phyloP scores from a whole-genome alignment of 345 rosid species.

The Chamaenerion angustifolium region DNA sequence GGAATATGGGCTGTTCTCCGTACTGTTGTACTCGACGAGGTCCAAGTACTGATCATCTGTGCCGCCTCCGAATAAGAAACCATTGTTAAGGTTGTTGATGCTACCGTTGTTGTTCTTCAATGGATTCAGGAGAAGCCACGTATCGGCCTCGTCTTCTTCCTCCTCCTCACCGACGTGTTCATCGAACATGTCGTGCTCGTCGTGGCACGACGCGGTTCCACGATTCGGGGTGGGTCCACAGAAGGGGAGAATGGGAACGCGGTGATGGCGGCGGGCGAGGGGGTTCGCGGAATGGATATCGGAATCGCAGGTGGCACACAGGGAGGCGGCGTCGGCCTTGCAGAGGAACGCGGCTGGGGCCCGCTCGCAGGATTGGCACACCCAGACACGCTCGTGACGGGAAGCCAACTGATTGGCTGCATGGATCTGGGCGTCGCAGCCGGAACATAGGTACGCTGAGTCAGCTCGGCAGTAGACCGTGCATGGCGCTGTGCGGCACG shows the following conservation, averaged over 20 bases:
- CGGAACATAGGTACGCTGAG: slow-evolving; percentile 52
- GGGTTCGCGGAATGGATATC: slow-evolving; percentile 93
- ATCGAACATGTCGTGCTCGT: slow-evolving; percentile 15
- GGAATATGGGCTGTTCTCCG: slow-evolving; percentile 15
- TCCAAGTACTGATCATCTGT: slow-evolving; percentile 60
- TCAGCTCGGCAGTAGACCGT: slow-evolving; percentile 77
- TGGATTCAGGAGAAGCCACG: slow-evolving; percentile 61
- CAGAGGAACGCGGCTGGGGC: slow-evolving; percentile 85
- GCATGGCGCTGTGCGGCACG: slow-evolving; percentile 61
- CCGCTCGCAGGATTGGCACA: slow-evolving; percentile 69
- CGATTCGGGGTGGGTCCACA: slow-evolving; percentile 13
- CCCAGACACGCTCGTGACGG: slow-evolving; percentile 75
- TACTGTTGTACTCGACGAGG: slow-evolving; percentile 47
- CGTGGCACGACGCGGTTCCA: slow-evolving; percentile 22
- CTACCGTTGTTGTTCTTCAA: slow-evolving; percentile 18
- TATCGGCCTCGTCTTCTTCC: slow-evolving; percentile 67
- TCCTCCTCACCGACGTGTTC: slow-evolving; percentile 43
- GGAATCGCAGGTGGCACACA: slow-evolving; percentile 63
- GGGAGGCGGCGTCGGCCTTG: slow-evolving; percentile 87
- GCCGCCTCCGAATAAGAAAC: slow-evolving; percentile 44
- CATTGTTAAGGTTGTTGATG: slow-evolving; percentile 22
- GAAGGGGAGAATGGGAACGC: slow-evolving; percentile 57
- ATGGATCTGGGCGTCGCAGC: slow-evolving; percentile 60
- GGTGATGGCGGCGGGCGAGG: slow-evolving; percentile 78
- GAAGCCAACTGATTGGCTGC: slow-evolving; percentile 76